Conservation (phyloP, 192 early-diverging fungal genomes). For the Mortierella hygrophila region DNA sequence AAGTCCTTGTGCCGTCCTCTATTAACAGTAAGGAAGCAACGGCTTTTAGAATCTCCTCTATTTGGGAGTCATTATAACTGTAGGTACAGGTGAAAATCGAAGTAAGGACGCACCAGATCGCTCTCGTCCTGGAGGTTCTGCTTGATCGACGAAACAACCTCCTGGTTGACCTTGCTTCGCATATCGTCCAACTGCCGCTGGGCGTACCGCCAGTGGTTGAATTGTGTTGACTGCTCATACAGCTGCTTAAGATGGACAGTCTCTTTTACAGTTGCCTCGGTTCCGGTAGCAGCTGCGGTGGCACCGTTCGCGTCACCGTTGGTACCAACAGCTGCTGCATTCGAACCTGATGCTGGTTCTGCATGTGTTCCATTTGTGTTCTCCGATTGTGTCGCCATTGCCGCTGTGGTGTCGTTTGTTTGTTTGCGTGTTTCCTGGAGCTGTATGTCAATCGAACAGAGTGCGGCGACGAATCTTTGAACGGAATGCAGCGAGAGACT, state of each 20-base stretch:
- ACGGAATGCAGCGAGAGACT: not conserved
- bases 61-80: not conserved
- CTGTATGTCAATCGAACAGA: not conserved
- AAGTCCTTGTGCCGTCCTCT: conserved; percentile 31
- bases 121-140: conserved; percentile 68
- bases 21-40: not conserved
- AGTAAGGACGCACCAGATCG: conserved; percentile 31
- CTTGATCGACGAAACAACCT: conserved; percentile 69
- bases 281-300: not conserved
- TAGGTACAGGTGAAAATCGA: not conserved
- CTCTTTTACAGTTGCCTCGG: conserved; percentile 19
- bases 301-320: not conserved
- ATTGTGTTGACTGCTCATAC: conserved; percentile 81
- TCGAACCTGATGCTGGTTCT: not conserved
- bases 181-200: conserved; percentile 65
- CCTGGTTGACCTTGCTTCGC: conserved; percentile 67
- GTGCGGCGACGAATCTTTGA: not conserved
- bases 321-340: too few relatives aligned
- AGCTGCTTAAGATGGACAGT: conserved; percentile 51
- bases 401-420: not conserved
- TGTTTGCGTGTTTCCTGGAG: not conserved
- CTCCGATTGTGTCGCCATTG: conserved; percentile 13
- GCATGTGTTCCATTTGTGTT: not conserved
- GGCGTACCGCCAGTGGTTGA: conserved; percentile 79
- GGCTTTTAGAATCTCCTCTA: not conserved